Evolutionary conservation across 352 stramenopile species (phyloP).

Genomic region (Phytopythium chamaehyphon): DNA sequence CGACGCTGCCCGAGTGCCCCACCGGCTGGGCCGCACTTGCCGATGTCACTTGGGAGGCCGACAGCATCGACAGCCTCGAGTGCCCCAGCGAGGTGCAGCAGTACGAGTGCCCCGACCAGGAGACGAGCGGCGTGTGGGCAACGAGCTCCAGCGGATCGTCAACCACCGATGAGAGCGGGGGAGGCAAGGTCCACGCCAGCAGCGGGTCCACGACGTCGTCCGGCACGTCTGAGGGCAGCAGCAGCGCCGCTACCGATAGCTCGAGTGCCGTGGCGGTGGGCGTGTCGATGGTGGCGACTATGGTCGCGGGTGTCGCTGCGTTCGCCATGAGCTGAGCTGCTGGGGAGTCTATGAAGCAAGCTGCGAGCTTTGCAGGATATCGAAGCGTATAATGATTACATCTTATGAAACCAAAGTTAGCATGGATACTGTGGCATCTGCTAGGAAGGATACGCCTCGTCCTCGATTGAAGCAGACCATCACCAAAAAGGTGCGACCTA

Average conservation of each 20-base stretch:
- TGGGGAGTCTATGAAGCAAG: conserved; percentile 3
- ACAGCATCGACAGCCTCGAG: conserved; percentile 22
- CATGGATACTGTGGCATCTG: too few species aligned
- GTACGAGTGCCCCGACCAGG: conserved; percentile 34
- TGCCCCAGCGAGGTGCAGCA: conserved; percentile 19
- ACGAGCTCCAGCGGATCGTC: conserved; percentile 9
- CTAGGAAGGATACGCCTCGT: too few species aligned
- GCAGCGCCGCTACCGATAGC: conserved; percentile 6
- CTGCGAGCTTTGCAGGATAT: neutral
- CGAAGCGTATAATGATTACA: neutral
- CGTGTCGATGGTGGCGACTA: conserved; percentile 2
- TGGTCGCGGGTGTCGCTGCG: conserved; percentile 1
- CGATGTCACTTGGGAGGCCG: conserved; percentile 34
- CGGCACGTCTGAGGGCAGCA: neutral
- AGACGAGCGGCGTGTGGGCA: conserved; percentile 42
- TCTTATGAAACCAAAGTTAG: too few species aligned
- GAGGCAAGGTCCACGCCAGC: conserved; percentile 5
- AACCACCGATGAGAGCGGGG: conserved; percentile 1
- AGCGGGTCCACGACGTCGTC: conserved; percentile 1
- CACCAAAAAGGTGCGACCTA: too few species aligned
- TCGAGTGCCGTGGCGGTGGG: conserved; percentile 5
- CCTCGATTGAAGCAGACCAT: too few species aligned
- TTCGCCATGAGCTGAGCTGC: neutral
- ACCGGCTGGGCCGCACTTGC: conserved; percentile 27
- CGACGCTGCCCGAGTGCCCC: conserved; percentile 27